These are phyloP conservation scores for Myxozyma nipponensis DNA, from an alignment of 805 yeast species.

Conservation along the genomic window DNA sequence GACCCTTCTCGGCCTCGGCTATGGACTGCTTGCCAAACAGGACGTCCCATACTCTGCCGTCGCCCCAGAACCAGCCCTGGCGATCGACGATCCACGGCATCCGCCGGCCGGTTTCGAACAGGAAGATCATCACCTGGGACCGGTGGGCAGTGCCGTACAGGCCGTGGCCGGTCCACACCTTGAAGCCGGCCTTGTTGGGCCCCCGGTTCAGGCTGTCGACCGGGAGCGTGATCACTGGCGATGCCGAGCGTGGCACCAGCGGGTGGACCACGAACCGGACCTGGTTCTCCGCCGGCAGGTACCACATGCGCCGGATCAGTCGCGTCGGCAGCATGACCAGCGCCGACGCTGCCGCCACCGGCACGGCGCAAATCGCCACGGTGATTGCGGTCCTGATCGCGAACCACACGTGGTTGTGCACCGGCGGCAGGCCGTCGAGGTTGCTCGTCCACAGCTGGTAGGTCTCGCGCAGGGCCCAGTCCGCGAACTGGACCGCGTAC, in stretches of 20 bases:
- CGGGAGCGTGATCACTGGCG: constrained; percentile 70
- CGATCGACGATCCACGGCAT: constrained; percentile 78
- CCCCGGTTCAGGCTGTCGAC: constrained; percentile 53
- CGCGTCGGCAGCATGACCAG: constrained; percentile 61
- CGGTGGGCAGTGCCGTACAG: constrained; percentile 79
- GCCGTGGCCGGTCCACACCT: constrained; percentile 84
- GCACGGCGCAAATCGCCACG: constrained; percentile 40
- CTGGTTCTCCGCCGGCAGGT: constrained; percentile 55
- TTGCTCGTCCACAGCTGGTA: constrained; percentile 36
- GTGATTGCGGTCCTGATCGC: constrained; percentile 40
- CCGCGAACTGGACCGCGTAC: constrained; percentile 62
- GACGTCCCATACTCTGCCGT: constrained; percentile 78
- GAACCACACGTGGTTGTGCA: constrained; percentile 40
- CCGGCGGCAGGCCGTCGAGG: constrained; percentile 43
- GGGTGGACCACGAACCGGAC: constrained; percentile 73
- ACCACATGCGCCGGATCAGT: constrained; percentile 71
- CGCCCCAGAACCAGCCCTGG: constrained; percentile 90
- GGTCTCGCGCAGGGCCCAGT: constrained; percentile 49
- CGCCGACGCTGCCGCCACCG: constrained; percentile 41
- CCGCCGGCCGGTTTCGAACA: constrained; percentile 54
- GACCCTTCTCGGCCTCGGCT: constrained; percentile 70
- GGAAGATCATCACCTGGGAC: constrained; percentile 65
- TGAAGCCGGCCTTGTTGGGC: constrained; percentile 44
- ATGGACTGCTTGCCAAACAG: constrained; percentile 75
- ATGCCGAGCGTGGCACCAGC: constrained; percentile 64